phyloP scores from a whole-genome alignment of 1,139 yeast species.

The Taphrina pruni region DNA sequence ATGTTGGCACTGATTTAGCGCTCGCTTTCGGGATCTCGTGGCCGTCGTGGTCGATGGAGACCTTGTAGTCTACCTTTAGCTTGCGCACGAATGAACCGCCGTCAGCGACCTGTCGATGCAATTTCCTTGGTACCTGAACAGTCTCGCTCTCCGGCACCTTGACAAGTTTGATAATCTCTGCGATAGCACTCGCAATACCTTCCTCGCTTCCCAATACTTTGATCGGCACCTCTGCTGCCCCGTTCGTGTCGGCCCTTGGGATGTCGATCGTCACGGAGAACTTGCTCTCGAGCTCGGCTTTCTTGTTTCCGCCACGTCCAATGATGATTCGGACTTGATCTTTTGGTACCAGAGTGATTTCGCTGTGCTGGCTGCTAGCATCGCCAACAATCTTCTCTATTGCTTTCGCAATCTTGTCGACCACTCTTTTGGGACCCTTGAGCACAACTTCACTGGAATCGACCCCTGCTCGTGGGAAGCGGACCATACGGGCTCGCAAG shows the following conservation, averaged over 20 bases:
- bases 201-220: constrained; percentile 51
- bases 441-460: constrained; percentile 68
- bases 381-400: constrained; percentile 69
- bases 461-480: constrained; percentile 71
- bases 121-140: constrained; percentile 42
- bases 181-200: constrained; percentile 52
- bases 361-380: constrained; percentile 67
- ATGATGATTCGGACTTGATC: constrained; percentile 77
- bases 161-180: constrained; percentile 57
- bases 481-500: constrained; percentile 61
- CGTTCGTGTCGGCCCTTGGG: constrained; percentile 67
- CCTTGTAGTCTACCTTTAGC: constrained; percentile 62
- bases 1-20: constrained; percentile 4
- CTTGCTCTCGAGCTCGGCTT: constrained; percentile 74
- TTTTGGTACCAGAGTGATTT: constrained; percentile 67
- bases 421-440: constrained; percentile 77
- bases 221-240: constrained; percentile 60
- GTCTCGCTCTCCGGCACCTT: constrained; percentile 57
- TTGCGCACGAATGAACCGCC: constrained; percentile 66
- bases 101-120: constrained; percentile 42
- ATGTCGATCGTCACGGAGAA: constrained; percentile 68
- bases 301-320: constrained; percentile 80
- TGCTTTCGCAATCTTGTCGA: constrained; percentile 69
- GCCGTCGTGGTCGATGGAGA: constrained; percentile 69
- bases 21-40: constrained; percentile 36